Conservation (phyloP, 2,329 filamentous ascomycete genomes). For the Sporothrix dimorphospora region DNA sequence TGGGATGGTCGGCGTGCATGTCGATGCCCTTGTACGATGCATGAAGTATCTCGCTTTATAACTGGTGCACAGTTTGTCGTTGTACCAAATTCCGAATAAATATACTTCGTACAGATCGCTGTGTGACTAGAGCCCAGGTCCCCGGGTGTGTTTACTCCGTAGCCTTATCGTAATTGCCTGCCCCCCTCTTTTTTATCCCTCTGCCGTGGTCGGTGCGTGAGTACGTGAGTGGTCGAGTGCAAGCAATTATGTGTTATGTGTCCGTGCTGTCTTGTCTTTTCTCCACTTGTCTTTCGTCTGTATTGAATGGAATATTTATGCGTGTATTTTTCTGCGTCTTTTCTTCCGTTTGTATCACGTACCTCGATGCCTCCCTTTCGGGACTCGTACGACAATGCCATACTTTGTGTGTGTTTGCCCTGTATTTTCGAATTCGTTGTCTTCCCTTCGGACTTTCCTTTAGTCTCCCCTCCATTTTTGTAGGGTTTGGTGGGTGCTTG, state of each 20-base stretch:
- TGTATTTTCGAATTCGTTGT: neutral
- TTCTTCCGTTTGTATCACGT: neutral
- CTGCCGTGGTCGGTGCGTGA: conserved; percentile 8
- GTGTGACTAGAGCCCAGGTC: conserved; percentile 2
- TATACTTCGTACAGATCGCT: conserved; percentile 11
- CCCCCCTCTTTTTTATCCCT: neutral
- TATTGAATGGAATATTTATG: neutral
- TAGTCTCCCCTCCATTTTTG: neutral
- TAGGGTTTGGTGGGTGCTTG: neutral
- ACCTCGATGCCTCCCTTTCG: neutral
- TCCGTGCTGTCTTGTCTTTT: neutral
- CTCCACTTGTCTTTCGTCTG: neutral
- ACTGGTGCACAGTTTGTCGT: neutral
- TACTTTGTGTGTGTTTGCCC: neutral
- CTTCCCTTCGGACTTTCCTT: neutral
- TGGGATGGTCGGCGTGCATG: conserved; percentile 2
- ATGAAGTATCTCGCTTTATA: neutral
- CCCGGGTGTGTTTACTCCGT: neutral
- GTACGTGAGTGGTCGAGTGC: neutral
- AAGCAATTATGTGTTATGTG: neutral
- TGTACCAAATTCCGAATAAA: neutral
- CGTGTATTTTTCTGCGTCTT: neutral
- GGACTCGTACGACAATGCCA: neutral
- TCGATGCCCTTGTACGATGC: neutral
- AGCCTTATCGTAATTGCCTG: conserved; percentile 25